Evolutionary conservation across 2,329 filamentous ascomycete species (phyloP).

Genomic region (Mycosphaerella sp.): DNA sequence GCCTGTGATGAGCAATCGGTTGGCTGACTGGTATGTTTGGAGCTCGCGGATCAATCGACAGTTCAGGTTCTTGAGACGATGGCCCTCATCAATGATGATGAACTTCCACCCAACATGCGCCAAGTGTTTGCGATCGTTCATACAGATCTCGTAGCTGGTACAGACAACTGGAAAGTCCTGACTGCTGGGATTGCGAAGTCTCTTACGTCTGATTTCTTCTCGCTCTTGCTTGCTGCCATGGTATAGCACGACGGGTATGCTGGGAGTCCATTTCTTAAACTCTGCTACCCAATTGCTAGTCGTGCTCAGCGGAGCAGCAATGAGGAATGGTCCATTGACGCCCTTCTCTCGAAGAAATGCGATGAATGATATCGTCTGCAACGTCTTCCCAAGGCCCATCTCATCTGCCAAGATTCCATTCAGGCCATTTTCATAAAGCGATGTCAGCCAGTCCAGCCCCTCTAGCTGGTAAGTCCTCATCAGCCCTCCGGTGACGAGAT

Average conservation of each 20-base stretch:
- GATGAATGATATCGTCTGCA: conserved; percentile 83
- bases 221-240: conserved; percentile 77
- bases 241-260: conserved; percentile 82
- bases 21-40: conserved; percentile 81
- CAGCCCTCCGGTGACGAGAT: conserved; percentile 73
- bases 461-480: conserved; percentile 96
- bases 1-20: conserved; percentile 85
- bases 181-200: conserved; percentile 63
- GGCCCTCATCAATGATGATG: conserved; percentile 96
- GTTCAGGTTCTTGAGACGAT: conserved; percentile 95
- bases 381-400: conserved; percentile 89
- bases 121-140: conserved; percentile 77
- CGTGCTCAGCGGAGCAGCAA: conserved; percentile 85
- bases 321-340: conserved; percentile 80
- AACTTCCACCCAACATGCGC: conserved; percentile 90
- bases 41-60: conserved; percentile 86
- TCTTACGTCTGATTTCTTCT: conserved; percentile 65
- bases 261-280: conserved; percentile 82
- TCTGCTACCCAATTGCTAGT: conserved; percentile 95
- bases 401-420: conserved; percentile 90
- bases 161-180: conserved; percentile 82
- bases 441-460: conserved; percentile 85
- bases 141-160: conserved; percentile 93
- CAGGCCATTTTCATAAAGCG: conserved; percentile 78
- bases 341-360: conserved; percentile 84